These are phyloP conservation scores for Cucurbita moschata DNA, from an alignment of 306 rosid species.

Conservation along the genomic window DNA sequence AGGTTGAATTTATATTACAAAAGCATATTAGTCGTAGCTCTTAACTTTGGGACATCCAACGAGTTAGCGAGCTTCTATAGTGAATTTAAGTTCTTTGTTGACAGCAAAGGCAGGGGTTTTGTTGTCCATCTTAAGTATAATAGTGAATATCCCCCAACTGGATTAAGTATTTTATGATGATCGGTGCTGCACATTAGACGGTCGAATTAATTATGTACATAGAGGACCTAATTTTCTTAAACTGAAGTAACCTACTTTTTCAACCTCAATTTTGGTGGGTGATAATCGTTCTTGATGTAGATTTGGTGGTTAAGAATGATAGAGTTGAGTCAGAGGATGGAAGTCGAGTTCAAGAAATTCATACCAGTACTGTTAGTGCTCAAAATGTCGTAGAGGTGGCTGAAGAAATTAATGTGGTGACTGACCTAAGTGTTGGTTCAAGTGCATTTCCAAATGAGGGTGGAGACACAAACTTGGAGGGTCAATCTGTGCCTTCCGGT, in stretches of 20 bases:
- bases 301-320: conserved; percentile 14
- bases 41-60: not conserved
- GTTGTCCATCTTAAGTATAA: not conserved
- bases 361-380: conserved; percentile 20
- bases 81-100: not conserved
- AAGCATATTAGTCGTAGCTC: not conserved
- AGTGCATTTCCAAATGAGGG: conserved; percentile 14
- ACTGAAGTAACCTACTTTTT: not conserved
- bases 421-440: conserved; percentile 22
- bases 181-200: not conserved
- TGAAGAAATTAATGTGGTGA: conserved; percentile 17
- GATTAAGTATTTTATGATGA: not conserved
- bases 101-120: not conserved
- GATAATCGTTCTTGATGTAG: conserved; percentile 7
- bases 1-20: conserved; percentile 3
- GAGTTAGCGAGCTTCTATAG: not conserved
- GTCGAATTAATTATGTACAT: not conserved
- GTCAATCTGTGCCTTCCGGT: conserved; percentile 26
- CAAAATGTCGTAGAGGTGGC: conserved; percentile 15
- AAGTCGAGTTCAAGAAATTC: conserved; percentile 22
- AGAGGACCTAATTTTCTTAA: not conserved
- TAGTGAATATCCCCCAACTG: not conserved
- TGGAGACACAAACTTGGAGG: conserved; percentile 20
- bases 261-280: not conserved
- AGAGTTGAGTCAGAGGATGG: conserved; percentile 22